These are phyloP conservation scores for Apiospora koreana DNA, from an alignment of 2,329 filamentous ascomycete genomes.

Conservation along the genomic window DNA sequence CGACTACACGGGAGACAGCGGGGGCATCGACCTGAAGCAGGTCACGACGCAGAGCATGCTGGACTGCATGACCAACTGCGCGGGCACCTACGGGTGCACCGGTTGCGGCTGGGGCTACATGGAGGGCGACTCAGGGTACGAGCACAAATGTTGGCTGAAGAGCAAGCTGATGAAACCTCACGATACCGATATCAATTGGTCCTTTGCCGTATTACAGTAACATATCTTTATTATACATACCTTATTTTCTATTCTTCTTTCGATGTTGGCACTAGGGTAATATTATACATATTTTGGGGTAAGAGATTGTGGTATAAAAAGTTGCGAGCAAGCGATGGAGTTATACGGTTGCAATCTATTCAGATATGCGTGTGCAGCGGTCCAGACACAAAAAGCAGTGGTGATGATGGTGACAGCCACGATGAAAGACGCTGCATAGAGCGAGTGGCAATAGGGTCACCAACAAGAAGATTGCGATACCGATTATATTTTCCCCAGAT, in stretches of 20 bases:
- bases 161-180: constrained; percentile 34
- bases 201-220: constrained; percentile 42
- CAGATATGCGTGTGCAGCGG: background rate
- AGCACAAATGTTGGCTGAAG: constrained; percentile 48
- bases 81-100: constrained; percentile 37
- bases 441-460: background rate
- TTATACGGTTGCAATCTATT: background rate
- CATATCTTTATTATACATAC: background rate
- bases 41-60: constrained; percentile 40
- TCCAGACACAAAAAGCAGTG: background rate
- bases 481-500: background rate
- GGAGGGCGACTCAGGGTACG: constrained; percentile 37
- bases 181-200: constrained; percentile 38
- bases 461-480: background rate
- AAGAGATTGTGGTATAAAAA: background rate
- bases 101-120: constrained; percentile 48
- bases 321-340: background rate
- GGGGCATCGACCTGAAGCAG: constrained; percentile 32
- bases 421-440: too few species aligned
- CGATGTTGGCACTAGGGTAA: background rate
- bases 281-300: background rate
- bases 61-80: constrained; percentile 47
- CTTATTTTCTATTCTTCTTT: background rate
- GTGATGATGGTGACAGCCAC: background rate
- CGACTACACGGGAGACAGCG: constrained; percentile 41